Evolutionary conservation across 257 asterid species (phyloP).

Genomic region (Salvia miltiorrhiza): DNA sequence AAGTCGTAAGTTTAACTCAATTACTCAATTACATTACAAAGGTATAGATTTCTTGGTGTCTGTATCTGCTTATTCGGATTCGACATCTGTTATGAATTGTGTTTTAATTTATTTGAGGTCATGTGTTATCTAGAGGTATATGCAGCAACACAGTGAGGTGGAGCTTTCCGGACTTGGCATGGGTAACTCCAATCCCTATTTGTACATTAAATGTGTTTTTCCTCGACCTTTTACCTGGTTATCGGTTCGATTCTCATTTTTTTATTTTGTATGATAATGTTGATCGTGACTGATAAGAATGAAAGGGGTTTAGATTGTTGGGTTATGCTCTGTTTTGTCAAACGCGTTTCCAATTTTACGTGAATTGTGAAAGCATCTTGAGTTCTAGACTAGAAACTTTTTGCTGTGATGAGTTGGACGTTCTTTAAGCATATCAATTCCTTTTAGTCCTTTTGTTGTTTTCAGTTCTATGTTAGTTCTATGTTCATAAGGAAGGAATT

Average conservation of each 20-base stretch:
- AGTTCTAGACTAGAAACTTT: neutral
- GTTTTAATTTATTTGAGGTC: conserved; percentile 9
- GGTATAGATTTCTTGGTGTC: no score
- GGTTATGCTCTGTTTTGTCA: neutral
- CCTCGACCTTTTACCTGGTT: neutral
- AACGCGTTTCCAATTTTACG: neutral
- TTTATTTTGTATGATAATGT: neutral
- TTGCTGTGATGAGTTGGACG: neutral
- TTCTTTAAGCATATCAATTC: neutral
- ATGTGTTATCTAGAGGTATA: conserved; percentile 50
- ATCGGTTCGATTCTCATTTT: neutral
- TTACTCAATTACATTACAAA: no score
- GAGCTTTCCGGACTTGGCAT: conserved; percentile 92
- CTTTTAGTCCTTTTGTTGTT: neutral
- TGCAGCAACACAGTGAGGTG: conserved; percentile 78
- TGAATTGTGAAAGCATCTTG: neutral
- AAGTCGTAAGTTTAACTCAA: no score
- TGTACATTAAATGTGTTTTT: neutral
- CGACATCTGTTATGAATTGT: neutral
- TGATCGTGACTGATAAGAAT: neutral
- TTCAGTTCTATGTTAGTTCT: neutral
- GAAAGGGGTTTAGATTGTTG: neutral
- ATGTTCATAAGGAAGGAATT: neutral
- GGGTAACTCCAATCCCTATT: conserved; percentile 46
- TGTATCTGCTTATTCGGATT: no score